phyloP scores from a whole-genome alignment of 257 asterid species.

The Agastache rugosa region DNA sequence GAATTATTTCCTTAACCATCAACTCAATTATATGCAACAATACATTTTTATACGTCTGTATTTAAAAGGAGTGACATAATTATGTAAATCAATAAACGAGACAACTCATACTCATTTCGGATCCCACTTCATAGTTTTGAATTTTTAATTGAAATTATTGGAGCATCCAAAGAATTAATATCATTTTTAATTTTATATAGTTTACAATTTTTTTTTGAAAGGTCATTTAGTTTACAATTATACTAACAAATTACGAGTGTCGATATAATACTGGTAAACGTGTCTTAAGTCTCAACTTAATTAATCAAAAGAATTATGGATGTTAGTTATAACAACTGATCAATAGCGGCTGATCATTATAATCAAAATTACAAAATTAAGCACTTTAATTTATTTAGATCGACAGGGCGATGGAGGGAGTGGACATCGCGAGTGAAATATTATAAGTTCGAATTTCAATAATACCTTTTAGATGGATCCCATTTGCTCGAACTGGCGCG shows the following conservation, averaged over 20 bases:
- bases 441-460: no score
- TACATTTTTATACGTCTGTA: neutral
- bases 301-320: neutral
- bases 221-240: neutral
- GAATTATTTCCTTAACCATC: neutral
- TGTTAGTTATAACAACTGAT: constrained; percentile 8
- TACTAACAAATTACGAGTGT: neutral
- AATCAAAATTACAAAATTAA: neutral
- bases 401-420: neutral
- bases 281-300: neutral
- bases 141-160: neutral
- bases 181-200: neutral
- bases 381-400: neutral
- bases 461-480: no score
- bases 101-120: constrained; percentile 22
- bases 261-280: neutral
- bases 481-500: no score
- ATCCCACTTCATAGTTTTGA: constrained; percentile 21
- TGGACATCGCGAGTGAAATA: neutral
- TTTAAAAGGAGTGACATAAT: neutral
- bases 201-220: no score
- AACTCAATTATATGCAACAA: constrained; percentile 5
- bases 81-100: neutral
- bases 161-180: neutral
- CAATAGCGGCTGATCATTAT: constrained; percentile 18